A percentile compares a stretch with the other conserved stretches of the same genome.
These are phyloP conservation scores for Adansonia digitata DNA, from an alignment of 345 rosid species.

Conservation along the genomic window DNA sequence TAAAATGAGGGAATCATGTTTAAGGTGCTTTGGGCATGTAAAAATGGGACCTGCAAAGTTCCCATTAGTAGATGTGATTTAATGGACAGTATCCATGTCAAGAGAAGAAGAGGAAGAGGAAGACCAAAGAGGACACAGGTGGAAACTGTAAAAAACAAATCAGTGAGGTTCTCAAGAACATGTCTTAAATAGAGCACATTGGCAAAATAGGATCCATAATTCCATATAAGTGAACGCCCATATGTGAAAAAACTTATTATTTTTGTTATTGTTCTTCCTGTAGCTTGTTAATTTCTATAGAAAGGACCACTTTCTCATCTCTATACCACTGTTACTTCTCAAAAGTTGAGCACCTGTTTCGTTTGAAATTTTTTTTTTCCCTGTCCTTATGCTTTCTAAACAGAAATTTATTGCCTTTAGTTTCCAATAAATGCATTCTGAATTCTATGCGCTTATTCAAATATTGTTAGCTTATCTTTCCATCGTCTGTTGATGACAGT, in stretches of 20 bases:
- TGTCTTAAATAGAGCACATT: background rate
- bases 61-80: background rate
- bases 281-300: background rate
- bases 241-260: background rate
- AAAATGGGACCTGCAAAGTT: background rate
- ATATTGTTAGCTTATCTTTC: background rate
- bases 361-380: background rate
- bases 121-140: background rate
- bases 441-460: background rate
- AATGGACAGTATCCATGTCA: background rate
- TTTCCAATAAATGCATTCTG: background rate
- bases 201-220: background rate
- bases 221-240: background rate
- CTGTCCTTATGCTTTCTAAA: background rate
- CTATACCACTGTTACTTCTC: background rate
- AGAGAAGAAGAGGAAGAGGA: background rate
- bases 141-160: background rate
- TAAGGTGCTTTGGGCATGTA: background rate
- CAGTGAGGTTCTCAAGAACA: background rate
- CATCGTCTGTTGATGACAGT: background rate
- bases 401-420: background rate
- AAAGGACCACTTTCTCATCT: background rate
- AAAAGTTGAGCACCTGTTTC: background rate
- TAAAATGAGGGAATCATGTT: background rate
- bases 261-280: background rate